Percentiles rank a stretch among this genome's conserved stretches.
These are phyloP conservation scores for Magnolia sinica DNA, from an alignment of 164 flowering plant species.

Conservation along the genomic window DNA sequence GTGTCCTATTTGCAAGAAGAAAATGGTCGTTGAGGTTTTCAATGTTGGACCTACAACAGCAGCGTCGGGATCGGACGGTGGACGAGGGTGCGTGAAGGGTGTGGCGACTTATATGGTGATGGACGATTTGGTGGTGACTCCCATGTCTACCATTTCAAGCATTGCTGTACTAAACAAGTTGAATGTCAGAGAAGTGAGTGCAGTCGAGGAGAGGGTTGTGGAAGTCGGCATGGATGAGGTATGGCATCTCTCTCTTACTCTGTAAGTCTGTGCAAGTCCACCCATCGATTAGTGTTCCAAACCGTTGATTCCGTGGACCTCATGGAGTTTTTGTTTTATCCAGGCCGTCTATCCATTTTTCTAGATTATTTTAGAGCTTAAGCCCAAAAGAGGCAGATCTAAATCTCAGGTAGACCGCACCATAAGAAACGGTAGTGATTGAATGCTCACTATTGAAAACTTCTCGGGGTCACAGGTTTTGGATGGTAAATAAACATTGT, in stretches of 20 bases:
- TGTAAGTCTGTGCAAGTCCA: background rate
- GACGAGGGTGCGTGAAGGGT: conserved; percentile 33
- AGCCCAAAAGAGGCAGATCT: too few relatives aligned
- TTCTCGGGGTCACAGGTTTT: too few relatives aligned
- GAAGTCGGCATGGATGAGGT: conserved; percentile 28
- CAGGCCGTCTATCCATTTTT: too few relatives aligned
- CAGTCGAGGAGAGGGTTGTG: conserved; percentile 24
- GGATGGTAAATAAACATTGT: too few relatives aligned
- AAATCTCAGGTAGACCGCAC: too few relatives aligned
- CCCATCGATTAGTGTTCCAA: background rate
- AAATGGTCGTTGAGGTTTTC: background rate
- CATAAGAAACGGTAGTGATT: too few relatives aligned
- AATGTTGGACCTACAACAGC: too few relatives aligned
- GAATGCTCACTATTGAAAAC: too few relatives aligned
- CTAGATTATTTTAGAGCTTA: too few relatives aligned
- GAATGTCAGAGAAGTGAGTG: conserved; percentile 25
- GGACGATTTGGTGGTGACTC: conserved; percentile 42
- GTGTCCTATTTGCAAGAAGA: background rate
- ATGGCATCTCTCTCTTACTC: background rate
- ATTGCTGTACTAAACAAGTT: conserved; percentile 29
- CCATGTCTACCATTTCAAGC: conserved; percentile 38
- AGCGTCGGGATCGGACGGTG: background rate
- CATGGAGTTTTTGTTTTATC: too few relatives aligned
- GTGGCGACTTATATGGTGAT: conserved; percentile 40
- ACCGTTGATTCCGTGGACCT: too few relatives aligned